Percentiles rank a stretch among this genome's conserved stretches.
Conservation (phyloP, 2,329 filamentous ascomycete species). For the Scleromitrula shiraiana region DNA sequence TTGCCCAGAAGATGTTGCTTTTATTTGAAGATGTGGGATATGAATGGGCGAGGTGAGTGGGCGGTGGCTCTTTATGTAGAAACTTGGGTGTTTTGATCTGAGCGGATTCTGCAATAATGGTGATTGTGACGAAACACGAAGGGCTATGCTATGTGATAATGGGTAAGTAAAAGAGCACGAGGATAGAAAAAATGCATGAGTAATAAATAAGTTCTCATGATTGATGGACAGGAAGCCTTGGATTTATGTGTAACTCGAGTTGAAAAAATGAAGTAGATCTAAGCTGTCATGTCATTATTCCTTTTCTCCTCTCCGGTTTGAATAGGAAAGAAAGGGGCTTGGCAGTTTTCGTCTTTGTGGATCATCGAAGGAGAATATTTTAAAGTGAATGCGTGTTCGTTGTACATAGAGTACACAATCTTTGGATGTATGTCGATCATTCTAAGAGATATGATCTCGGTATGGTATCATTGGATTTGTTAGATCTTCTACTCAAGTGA, state of each 20-base stretch:
- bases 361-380: background rate
- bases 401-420: background rate
- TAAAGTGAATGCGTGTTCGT: too few species aligned
- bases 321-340: conserved; percentile 3
- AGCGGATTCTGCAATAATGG: background rate
- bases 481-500: too few species aligned
- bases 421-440: too few species aligned
- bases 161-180: background rate
- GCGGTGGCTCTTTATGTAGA: too few species aligned
- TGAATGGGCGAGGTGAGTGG: too few species aligned
- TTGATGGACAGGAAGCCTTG: background rate
- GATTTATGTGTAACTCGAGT: background rate
- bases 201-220: background rate
- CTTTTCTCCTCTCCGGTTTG: background rate
- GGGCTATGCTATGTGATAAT: background rate
- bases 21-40: too few species aligned
- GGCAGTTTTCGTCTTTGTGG: conserved; percentile 1
- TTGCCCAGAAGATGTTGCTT: too few species aligned
- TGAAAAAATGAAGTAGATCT: too few species aligned
- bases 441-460: too few species aligned
- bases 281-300: too few species aligned
- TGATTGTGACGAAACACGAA: conserved; percentile 2
- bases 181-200: background rate
- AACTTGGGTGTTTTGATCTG: background rate
- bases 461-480: too few species aligned